Percentiles rank a stretch among this genome's conserved stretches.
These are phyloP conservation scores for Penicillium brasilianum DNA, from an alignment of 2,329 filamentous ascomycete species.

Conservation along the genomic window DNA sequence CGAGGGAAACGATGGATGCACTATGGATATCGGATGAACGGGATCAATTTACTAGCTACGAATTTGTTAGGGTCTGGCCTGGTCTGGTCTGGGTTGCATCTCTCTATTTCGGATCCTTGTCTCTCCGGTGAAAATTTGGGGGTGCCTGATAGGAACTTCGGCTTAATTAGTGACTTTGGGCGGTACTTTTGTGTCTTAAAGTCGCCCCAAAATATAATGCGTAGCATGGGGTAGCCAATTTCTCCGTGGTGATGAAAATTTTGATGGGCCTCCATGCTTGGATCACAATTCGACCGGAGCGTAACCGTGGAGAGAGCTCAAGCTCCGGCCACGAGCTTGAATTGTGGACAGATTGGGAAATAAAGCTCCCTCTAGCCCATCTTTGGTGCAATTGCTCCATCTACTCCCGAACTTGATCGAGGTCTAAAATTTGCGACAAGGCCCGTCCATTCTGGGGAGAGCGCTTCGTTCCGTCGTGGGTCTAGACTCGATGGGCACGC, in stretches of 20 bases:
- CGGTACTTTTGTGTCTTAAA: slow-evolving; percentile 8
- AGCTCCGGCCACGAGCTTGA: neutral
- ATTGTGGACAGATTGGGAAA: slow-evolving; percentile 15
- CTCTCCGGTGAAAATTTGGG: neutral
- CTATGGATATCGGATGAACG: neutral
- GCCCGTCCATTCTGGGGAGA: neutral
- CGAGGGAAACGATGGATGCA: neutral
- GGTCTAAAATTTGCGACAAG: neutral
- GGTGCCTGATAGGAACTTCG: neutral
- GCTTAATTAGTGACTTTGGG: neutral
- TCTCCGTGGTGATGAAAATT: neutral
- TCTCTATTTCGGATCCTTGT: neutral
- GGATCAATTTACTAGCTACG: neutral
- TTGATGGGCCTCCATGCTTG: neutral
- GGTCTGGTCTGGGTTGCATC: neutral
- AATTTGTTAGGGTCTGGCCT: neutral
- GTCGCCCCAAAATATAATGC: neutral
- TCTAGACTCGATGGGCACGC: neutral
- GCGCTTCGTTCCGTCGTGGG: neutral
- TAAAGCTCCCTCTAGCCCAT: neutral
- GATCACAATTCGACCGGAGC: slow-evolving; percentile 1
- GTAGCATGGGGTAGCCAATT: neutral
- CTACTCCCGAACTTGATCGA: neutral
- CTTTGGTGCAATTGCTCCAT: neutral
- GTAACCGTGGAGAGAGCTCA: slow-evolving; percentile 3